These are phyloP conservation scores for Aspergillus awamori DNA, from an alignment of 2,329 filamentous ascomycete genomes.

Conservation along the genomic window DNA sequence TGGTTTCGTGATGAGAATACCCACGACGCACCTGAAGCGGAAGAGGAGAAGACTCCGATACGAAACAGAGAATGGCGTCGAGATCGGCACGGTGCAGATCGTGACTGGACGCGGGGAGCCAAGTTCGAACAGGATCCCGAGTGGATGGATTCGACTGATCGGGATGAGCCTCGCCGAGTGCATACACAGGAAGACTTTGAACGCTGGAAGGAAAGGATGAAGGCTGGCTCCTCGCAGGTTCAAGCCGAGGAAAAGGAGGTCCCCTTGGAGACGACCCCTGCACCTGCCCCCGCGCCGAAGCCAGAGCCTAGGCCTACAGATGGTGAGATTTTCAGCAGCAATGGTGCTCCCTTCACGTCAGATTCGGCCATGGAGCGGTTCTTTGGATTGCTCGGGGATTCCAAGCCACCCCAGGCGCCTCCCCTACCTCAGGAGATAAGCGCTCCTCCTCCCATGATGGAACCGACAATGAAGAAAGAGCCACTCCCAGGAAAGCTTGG, in stretches of 20 bases:
- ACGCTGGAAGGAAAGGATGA: slow-evolving; percentile 92
- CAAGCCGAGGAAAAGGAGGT: slow-evolving; percentile 49
- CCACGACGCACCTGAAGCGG: slow-evolving; percentile 40
- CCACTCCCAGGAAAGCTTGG: slow-evolving; percentile 54
- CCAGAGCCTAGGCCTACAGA: slow-evolving; percentile 47
- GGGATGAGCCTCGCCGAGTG: slow-evolving; percentile 68
- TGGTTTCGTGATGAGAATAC: slow-evolving; percentile 68
- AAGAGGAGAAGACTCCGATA: slow-evolving; percentile 49
- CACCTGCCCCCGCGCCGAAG: slow-evolving; percentile 33
- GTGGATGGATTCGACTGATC: slow-evolving; percentile 76
- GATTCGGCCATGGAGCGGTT: slow-evolving; percentile 76
- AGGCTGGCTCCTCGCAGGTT: slow-evolving; percentile 57
- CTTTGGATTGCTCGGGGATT: slow-evolving; percentile 64
- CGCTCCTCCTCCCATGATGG: slow-evolving; percentile 35
- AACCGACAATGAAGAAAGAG: slow-evolving; percentile 44
- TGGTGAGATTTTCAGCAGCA: slow-evolving; percentile 55
- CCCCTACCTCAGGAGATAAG: slow-evolving; percentile 44
- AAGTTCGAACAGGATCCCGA: slow-evolving; percentile 80
- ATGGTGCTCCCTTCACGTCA: slow-evolving; percentile 63
- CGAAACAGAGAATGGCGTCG: slow-evolving; percentile 69
- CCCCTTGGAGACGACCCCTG: slow-evolving; percentile 25
- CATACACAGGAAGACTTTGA: slow-evolving; percentile 91
- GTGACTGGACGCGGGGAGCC: slow-evolving; percentile 57
- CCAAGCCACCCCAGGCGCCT: slow-evolving; percentile 41
- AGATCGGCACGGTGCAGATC: slow-evolving; percentile 50